Conservation (phyloP, 2,329 filamentous ascomycete species). For the Xylaria sp. region DNA sequence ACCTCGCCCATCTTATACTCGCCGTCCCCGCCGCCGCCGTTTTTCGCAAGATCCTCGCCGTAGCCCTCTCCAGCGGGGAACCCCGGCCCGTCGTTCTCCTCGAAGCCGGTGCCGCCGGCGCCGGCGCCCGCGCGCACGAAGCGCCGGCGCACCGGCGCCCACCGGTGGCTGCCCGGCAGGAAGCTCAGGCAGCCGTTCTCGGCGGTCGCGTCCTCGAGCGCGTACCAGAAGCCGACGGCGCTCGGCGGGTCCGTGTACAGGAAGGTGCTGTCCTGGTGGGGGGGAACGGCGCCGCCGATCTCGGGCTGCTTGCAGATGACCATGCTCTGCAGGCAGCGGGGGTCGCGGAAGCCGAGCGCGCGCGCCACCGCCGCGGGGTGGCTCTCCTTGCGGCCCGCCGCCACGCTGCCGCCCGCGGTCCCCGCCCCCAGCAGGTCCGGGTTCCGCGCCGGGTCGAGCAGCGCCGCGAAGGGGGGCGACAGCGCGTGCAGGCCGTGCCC, state of each 20-base stretch:
- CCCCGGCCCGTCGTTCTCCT: conserved; percentile 65
- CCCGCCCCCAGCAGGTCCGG: conserved; percentile 40
- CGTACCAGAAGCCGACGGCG: conserved; percentile 97
- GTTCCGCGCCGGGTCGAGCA: conserved; percentile 54
- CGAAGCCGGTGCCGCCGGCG: conserved; percentile 66
- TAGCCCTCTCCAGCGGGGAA: conserved; percentile 62
- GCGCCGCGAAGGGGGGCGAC: conserved; percentile 65
- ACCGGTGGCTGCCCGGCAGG: conserved; percentile 75
- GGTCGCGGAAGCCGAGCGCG: conserved; percentile 74
- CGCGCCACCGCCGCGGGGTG: conserved; percentile 65
- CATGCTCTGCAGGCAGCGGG: conserved; percentile 88
- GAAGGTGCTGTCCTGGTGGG: conserved; percentile 92
- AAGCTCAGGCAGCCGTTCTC: conserved; percentile 91
- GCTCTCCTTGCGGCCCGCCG: conserved; percentile 39
- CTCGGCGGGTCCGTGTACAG: conserved; percentile 86
- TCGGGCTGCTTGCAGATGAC: conserved; percentile 98
- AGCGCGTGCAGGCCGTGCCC: conserved; percentile 75
- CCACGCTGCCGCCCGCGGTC: conserved; percentile 47
- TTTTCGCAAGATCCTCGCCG: conserved; percentile 46
- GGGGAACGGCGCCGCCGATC: conserved; percentile 87
- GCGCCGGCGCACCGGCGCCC: conserved; percentile 69
- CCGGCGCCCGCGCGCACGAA: conserved; percentile 69
- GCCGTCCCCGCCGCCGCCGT: conserved; percentile 46
- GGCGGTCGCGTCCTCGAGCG: conserved; percentile 84
- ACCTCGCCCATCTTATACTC: conserved; percentile 83